phyloP scores from a whole-genome alignment of 208 protist genomes.

The Crithidia sp. region DNA sequence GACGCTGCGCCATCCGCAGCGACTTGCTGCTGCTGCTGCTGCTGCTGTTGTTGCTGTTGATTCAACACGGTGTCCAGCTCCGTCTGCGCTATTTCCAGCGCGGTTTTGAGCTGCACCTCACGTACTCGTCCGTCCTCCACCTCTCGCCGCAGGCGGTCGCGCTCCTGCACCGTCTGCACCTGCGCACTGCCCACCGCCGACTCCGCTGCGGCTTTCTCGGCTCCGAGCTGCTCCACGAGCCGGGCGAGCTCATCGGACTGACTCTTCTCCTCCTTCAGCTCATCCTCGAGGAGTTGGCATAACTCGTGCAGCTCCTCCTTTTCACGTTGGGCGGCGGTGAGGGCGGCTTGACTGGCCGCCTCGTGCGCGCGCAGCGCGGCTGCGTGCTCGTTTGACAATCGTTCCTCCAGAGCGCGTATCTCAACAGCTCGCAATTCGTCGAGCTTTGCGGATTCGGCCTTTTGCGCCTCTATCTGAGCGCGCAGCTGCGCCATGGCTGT shows the following conservation, averaged over 20 bases:
- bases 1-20: background rate
- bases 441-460: background rate
- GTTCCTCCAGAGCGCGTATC: constrained; percentile 2
- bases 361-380: constrained; percentile 1
- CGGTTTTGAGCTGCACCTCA: constrained; percentile 3
- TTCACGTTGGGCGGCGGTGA: constrained; percentile 23
- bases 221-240: constrained; percentile 28
- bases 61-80: constrained; percentile 2
- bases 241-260: constrained; percentile 36
- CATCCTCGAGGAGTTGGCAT: constrained; percentile 46
- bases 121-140: constrained; percentile 20
- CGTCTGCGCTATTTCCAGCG: constrained; percentile 1
- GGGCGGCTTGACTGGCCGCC: background rate
- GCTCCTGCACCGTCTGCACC: constrained; percentile 18
- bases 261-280: constrained; percentile 41
- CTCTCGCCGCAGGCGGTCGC: constrained; percentile 20
- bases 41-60: background rate
- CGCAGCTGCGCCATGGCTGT: background rate
- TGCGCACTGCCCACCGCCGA: constrained; percentile 16
- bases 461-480: background rate
- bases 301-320: constrained; percentile 44
- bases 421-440: background rate
- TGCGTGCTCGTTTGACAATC: background rate
- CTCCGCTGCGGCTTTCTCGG: constrained; percentile 26
- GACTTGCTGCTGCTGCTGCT: background rate